Evolutionary conservation across 768 basidiomycete species (phyloP), one percentile per base, ranked within the genome.

Genomic region (Lenzites betulinus): DNA sequence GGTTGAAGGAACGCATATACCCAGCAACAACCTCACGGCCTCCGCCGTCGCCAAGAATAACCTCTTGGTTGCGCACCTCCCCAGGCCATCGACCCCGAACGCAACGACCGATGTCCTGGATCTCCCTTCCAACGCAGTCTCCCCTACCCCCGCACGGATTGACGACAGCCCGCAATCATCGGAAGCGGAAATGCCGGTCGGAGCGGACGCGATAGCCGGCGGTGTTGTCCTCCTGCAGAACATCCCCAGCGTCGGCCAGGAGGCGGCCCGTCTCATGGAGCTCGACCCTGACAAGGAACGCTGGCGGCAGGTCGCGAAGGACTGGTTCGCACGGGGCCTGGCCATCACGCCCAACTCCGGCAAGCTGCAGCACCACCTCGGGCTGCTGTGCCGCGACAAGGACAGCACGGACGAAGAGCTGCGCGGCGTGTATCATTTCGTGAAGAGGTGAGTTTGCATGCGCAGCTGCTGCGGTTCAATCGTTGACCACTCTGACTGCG

Each of bases 311-410:
- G 90, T 94, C 44, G 95, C 96, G 3, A 78, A 88, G 64, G 93
- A 95, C 28, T 99, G 97, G 97, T 99, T 96, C 72, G 88, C 84
- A 18, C 80, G 84, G 38, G 95, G 95, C 0, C 77, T 99, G 35
- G 84, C 86, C 7, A 92, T 93, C 66, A 91, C 89, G 48, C 97
- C 97, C 0, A 95, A 95, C n/a, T 87, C 88, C 5, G 97, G 97
- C 2, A 88, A 95, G 69, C 76, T 99, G 41, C 97, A 98, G 72
- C 95, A 98, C 70, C 93, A 98, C 68, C 75, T 99, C 15, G 97
- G 95, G 2, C 72, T 96, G 63, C 80, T 99, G 44, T 90, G 90
- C 66, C 82, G 92, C 25, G 94, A 96, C 70, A 85, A 84, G 22
- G 88, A 90, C 62, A 83, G 82, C 2, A 90, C 95, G 64, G 94